phyloP scores from a whole-genome alignment of 495 filamentous ascomycete genomes.

The Penicillium goetzii region DNA sequence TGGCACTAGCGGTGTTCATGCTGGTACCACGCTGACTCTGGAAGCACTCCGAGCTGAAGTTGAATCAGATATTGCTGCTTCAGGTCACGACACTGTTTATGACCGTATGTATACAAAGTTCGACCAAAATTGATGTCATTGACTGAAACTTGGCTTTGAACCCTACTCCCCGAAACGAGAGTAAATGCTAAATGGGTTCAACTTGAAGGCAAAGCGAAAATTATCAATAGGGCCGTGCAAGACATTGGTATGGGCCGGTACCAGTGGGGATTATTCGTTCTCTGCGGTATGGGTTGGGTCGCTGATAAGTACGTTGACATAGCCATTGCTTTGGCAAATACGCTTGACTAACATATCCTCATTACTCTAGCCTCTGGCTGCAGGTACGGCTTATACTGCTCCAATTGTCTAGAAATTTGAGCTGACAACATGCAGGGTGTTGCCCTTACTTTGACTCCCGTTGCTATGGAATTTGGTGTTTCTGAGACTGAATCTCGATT shows the following conservation, averaged over 20 bases:
- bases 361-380: slow-evolving; percentile 43
- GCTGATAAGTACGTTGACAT: slow-evolving; percentile 52
- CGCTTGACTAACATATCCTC: slow-evolving; percentile 18
- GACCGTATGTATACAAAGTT: slow-evolving; percentile 53
- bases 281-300: slow-evolving; percentile 80
- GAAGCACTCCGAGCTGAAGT: slow-evolving; percentile 54
- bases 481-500: slow-evolving; percentile 47
- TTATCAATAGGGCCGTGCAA: slow-evolving; percentile 30
- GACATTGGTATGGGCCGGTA: slow-evolving; percentile 87
- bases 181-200: background rate
- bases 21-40: slow-evolving; percentile 44
- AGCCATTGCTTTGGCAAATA: background rate
- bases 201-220: slow-evolving; percentile 34
- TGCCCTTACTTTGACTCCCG: slow-evolving; percentile 48
- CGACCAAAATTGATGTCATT: background rate
- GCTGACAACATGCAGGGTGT: slow-evolving; percentile 42
- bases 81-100: slow-evolving; percentile 54
- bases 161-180: background rate
- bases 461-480: slow-evolving; percentile 51
- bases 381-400: slow-evolving; percentile 25
- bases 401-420: background rate
- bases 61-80: slow-evolving; percentile 47
- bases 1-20: slow-evolving; percentile 31
- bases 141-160: background rate
- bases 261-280: slow-evolving; percentile 77